These are phyloP conservation scores for Phaseolus coccineus DNA, from an alignment of 331 rosid species.

Conservation along the genomic window DNA sequence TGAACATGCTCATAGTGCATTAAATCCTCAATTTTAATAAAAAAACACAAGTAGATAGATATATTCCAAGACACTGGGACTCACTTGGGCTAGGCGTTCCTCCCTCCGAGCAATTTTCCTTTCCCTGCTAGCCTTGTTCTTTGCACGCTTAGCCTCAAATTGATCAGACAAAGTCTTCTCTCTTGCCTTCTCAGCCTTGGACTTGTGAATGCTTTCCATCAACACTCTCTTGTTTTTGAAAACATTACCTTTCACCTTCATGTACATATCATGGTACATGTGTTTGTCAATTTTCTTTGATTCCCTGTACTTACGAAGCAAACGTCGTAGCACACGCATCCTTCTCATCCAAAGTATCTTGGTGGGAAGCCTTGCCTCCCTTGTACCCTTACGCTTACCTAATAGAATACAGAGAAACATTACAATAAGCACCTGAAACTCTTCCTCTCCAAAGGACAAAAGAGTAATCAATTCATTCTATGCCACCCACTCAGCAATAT, in stretches of 20 bases:
- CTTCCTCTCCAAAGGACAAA: background rate
- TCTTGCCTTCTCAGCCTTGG: constrained; percentile 95
- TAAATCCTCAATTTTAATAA: background rate
- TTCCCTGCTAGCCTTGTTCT: constrained; percentile 87
- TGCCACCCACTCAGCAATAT: background rate
- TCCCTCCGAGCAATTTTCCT: constrained; percentile 76
- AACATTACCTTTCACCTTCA: constrained; percentile 94
- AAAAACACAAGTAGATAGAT: background rate
- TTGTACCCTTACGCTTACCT: constrained; percentile 94
- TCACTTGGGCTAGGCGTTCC: constrained; percentile 79
- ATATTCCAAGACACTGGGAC: background rate
- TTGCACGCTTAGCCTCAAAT: constrained; percentile 87
- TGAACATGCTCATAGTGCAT: background rate
- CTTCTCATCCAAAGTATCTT: constrained; percentile 93
- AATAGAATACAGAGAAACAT: background rate
- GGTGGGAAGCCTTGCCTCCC: constrained; percentile 93
- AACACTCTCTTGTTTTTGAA: constrained; percentile 91
- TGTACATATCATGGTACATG: constrained; percentile 97
- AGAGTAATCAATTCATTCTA: background rate
- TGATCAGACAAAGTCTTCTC: constrained; percentile 93
- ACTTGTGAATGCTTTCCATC: constrained; percentile 94
- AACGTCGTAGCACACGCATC: constrained; percentile 86
- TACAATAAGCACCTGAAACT: background rate
- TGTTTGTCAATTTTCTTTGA: constrained; percentile 80
- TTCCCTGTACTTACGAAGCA: constrained; percentile 87